These are phyloP conservation scores for Spinacia oleracea DNA, from an alignment of 179 eudicot genomes.

Conservation along the genomic window DNA sequence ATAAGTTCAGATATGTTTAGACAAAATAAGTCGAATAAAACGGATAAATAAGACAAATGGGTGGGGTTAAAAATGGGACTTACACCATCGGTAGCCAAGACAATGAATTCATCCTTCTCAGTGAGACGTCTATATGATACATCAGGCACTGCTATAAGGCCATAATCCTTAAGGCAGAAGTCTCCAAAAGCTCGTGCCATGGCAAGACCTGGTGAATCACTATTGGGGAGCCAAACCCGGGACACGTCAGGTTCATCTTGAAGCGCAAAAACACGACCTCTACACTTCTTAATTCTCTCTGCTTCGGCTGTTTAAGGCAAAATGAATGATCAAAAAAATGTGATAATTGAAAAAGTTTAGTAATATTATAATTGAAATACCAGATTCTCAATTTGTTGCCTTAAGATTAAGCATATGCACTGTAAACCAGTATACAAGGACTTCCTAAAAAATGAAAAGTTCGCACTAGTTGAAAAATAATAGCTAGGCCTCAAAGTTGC, in stretches of 20 bases:
- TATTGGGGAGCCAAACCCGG: conserved; percentile 85
- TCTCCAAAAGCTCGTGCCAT: conserved; percentile 98
- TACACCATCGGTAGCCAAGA: conserved; percentile 91
- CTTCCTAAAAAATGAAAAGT: not conserved
- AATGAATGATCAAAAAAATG: not conserved
- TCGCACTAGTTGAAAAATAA: not conserved
- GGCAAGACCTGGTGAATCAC: conserved; percentile 86
- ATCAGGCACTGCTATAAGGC: conserved; percentile 84
- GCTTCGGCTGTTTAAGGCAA: conserved; percentile 61
- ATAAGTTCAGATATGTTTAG: no score
- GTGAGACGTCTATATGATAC: conserved; percentile 59
- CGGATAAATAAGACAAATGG: not conserved
- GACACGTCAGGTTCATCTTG: conserved; percentile 86
- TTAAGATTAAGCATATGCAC: not conserved
- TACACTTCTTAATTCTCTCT: conserved; percentile 77
- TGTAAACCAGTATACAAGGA: not conserved
- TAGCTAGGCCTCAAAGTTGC: not conserved
- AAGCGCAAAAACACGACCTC: conserved; percentile 86
- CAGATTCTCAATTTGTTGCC: not conserved
- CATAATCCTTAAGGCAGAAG: conserved; percentile 88
- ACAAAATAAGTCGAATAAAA: no score
- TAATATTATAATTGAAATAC: not conserved
- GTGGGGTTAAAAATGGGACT: not conserved
- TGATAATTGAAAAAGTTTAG: no score
- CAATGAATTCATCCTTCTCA: conserved; percentile 77